Conservation (phyloP, 306 rosid genomes). For the Echinosophora koreensis region DNA sequence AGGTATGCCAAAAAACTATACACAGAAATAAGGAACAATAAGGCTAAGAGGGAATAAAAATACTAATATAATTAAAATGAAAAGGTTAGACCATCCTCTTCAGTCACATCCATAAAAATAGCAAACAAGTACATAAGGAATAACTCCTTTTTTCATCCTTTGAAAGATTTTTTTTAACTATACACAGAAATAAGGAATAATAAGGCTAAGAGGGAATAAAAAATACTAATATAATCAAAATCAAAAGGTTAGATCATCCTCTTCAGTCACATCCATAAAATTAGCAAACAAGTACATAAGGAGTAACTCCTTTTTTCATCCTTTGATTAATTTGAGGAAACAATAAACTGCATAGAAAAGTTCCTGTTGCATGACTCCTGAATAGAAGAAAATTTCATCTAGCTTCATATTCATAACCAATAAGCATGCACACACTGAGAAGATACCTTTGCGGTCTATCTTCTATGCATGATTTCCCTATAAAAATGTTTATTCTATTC, state of each 20-base stretch:
- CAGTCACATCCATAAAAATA: conserved; percentile 2
- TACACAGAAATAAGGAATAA: conserved; percentile 1
- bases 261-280: conserved; percentile 9
- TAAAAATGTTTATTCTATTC: conserved; percentile 16
- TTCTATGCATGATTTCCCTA: conserved; percentile 18
- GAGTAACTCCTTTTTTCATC: neutral
- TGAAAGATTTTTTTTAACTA: neutral
- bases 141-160: neutral
- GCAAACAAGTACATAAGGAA: neutral
- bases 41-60: neutral
- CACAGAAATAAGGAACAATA: neutral
- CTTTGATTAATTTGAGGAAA: neutral
- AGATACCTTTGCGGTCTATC: neutral
- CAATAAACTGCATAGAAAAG: neutral
- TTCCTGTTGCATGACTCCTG: conserved; percentile 13
- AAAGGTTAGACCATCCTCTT: conserved; percentile 5
- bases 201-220: neutral
- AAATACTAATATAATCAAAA: neutral
- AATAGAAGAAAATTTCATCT: conserved; percentile 4
- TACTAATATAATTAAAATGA: neutral
- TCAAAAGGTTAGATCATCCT: conserved; percentile 2
- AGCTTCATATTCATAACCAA: conserved; percentile 18
- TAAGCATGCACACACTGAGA: conserved; percentile 10
- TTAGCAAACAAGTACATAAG: neutral
- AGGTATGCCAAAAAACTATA: conserved; percentile 31